Evolutionary conservation across 495 filamentous ascomycete genomes (phyloP).

Genomic region (Baudoinia panamericana): DNA sequence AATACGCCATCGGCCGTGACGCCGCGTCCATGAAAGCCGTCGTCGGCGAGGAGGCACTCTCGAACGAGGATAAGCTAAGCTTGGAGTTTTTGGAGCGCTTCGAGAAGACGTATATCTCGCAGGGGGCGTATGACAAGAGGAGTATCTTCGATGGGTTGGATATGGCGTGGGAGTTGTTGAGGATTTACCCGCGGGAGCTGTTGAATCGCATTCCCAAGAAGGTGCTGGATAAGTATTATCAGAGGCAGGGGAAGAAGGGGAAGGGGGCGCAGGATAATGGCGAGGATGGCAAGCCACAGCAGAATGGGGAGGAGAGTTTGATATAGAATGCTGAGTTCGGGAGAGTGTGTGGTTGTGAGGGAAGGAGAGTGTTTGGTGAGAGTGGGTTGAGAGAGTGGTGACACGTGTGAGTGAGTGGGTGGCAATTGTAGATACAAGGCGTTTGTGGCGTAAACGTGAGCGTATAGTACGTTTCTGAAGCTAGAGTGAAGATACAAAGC

Average conservation of each 20-base stretch:
- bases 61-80: conserved; percentile 89
- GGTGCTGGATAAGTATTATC: conserved; percentile 84
- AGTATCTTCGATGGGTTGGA: conserved; percentile 86
- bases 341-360: neutral
- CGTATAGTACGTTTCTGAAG: too few species aligned
- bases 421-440: too few species aligned
- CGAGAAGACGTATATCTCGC: conserved; percentile 81
- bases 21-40: conserved; percentile 99
- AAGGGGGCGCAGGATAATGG: conserved; percentile 38
- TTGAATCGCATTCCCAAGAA: conserved; percentile 95
- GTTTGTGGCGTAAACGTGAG: too few species aligned
- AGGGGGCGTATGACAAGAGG: conserved; percentile 82
- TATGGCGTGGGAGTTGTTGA: conserved; percentile 85
- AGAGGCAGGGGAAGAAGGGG: conserved; percentile 45
- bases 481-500: too few species aligned
- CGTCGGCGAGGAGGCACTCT: conserved; percentile 93
- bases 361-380: neutral
- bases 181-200: conserved; percentile 93
- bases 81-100: conserved; percentile 98
- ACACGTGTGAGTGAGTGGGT: too few species aligned
- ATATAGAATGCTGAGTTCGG: neutral
- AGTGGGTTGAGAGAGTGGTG: too few species aligned
- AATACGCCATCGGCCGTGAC: conserved; percentile 98
- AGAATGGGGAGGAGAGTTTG: conserved; percentile 4
- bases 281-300: conserved; percentile 24